phyloP scores from a whole-genome alignment of 2,329 filamentous ascomycete genomes.

The Sporothrix pseudoabietina region DNA sequence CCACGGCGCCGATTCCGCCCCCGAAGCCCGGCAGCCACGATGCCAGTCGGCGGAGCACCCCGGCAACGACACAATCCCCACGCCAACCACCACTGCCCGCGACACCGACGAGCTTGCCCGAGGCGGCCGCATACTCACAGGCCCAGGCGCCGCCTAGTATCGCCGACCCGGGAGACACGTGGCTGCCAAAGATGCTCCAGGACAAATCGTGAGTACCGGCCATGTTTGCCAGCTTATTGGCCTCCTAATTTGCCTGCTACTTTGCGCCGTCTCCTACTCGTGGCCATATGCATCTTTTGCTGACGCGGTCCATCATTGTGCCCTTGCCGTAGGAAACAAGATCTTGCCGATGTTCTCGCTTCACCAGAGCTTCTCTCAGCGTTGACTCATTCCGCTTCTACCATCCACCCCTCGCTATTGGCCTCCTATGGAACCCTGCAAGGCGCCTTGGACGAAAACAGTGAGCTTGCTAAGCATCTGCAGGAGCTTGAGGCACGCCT shows the following conservation, averaged over 20 bases:
- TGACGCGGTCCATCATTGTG: background rate
- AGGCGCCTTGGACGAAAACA: slow-evolving; percentile 68
- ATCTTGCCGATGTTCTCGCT: slow-evolving; percentile 71
- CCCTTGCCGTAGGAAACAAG: slow-evolving; percentile 64
- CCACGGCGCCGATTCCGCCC: slow-evolving; percentile 67
- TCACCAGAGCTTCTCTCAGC: slow-evolving; percentile 69
- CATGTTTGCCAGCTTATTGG: no score
- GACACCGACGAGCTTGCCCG: slow-evolving; percentile 35
- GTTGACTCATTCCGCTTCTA: slow-evolving; percentile 67
- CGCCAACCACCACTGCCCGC: slow-evolving; percentile 45
- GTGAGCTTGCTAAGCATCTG: slow-evolving; percentile 67
- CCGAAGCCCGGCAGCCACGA: slow-evolving; percentile 73
- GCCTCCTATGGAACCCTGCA: slow-evolving; percentile 67
- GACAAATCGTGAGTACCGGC: slow-evolving; percentile 72
- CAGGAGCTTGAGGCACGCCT: slow-evolving; percentile 61
- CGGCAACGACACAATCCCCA: slow-evolving; percentile 53
- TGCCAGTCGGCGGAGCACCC: slow-evolving; percentile 66
- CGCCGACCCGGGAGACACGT: slow-evolving; percentile 67
- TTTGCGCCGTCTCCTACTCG: no score
- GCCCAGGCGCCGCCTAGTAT: slow-evolving; percentile 44
- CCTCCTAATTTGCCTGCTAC: no score
- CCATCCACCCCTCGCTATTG: slow-evolving; percentile 71
- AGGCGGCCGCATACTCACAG: slow-evolving; percentile 37
- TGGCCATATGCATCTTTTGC: background rate
- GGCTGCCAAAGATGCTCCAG: slow-evolving; percentile 75